Conservation (phyloP, 345 rosid genomes). For the Ceriops decandra region DNA sequence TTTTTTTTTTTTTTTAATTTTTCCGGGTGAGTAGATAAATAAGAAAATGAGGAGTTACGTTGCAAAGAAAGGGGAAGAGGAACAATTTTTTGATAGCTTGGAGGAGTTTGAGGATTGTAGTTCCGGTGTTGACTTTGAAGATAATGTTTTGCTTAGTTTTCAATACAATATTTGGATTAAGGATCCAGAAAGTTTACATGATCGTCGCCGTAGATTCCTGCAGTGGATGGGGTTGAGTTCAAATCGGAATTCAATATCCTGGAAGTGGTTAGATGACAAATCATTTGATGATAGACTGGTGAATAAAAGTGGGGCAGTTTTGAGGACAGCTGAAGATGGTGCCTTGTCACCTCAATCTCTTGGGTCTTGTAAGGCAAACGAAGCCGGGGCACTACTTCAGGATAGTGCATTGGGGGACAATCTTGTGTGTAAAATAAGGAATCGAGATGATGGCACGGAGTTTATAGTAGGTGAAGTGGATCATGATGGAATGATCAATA, state of each 20-base stretch:
- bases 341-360: constrained; percentile 28
- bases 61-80: constrained; percentile 44
- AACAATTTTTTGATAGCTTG: constrained; percentile 50
- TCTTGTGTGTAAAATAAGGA: constrained; percentile 21
- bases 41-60: constrained; percentile 32
- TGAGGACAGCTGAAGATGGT: constrained; percentile 32
- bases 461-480: constrained; percentile 28
- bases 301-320: constrained; percentile 33
- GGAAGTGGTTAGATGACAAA: constrained; percentile 24
- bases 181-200: constrained; percentile 48
- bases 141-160: constrained; percentile 18
- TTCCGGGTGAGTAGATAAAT: neutral
- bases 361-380: constrained; percentile 20
- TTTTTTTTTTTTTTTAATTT: too few species aligned
- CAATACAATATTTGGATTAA: constrained; percentile 46
- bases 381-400: constrained; percentile 31
- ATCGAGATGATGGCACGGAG: constrained; percentile 40
- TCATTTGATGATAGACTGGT: constrained; percentile 25
- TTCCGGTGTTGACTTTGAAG: constrained; percentile 20
- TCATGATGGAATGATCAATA: constrained; percentile 28
- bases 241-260: constrained; percentile 19
- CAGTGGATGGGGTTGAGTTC: constrained; percentile 34
- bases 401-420: constrained; percentile 18
- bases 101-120: constrained; percentile 48
- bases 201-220: constrained; percentile 42